Evolutionary conservation across 441 rosid species (phyloP), one percentile per base, ranked within the genome.

Genomic region (Aleurites moluccanus): DNA sequence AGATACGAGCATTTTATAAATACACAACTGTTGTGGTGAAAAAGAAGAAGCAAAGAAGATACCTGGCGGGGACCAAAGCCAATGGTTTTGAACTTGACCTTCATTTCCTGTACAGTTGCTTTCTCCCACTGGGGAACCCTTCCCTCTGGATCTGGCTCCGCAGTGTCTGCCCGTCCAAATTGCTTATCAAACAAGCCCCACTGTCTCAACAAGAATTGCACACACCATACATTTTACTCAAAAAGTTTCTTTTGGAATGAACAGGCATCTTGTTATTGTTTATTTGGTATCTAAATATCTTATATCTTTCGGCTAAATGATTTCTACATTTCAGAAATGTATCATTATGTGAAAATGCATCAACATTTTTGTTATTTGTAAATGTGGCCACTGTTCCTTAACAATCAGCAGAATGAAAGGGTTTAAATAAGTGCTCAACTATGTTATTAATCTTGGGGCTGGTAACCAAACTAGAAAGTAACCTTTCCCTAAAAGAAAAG

Each of bases 21-120:
- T 28, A 69, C 18, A 30, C 16, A 68, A 69, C 10, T 49, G 18
- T 62, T 55, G 21, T 27, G 49, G 60, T 9, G 7, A 28, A 63
- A 66, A 27, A 18, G 47, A 44, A 16, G 6, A 10, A 66, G 38
- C 38, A 35, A 35, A 35, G 59, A 70, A 53, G 27, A 69, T 85
- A 91, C 98, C 98, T 94, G 97, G 69, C 98, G 95, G 62, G 97
- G 97, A 76, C 97, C 97, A 62, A 90, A 77, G 74, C 97, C 98
- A 9, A 92, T 44, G 57, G 94, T 89, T 62, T 79, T 64, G 85
- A 89, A 94, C 87, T 91, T 92, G 68, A 90, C 95, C 83, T 92
- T 90, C 98, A 90, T 94, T 82, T 94, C 95, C 83, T 90, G 88
- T 23, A 92, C 91, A 13, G 86, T 84, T 35, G 94, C 95, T 79